These are phyloP conservation scores for Lavandula angustifolia DNA, from an alignment of 257 asterid genomes.

Conservation along the genomic window DNA sequence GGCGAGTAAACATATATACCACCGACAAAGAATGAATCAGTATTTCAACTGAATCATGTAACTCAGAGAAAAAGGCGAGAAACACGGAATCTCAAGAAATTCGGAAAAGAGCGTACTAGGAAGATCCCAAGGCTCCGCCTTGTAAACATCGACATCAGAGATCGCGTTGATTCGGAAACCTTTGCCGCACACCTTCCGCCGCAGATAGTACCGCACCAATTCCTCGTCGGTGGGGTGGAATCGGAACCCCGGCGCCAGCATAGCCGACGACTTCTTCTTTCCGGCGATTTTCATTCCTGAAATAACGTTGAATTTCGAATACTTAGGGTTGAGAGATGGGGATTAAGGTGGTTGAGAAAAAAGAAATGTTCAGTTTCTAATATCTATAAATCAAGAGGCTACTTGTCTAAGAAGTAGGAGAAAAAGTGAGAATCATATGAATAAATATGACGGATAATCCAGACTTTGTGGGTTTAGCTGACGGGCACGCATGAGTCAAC, in stretches of 20 bases:
- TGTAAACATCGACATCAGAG: conserved; percentile 87
- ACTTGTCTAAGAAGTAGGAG: conserved; percentile 23
- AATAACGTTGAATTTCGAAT: neutral
- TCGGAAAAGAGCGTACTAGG: conserved; percentile 49
- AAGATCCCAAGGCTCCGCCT: conserved; percentile 96
- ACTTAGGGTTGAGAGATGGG: conserved; percentile 15
- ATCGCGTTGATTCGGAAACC: conserved; percentile 70
- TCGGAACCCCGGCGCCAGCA: conserved; percentile 85
- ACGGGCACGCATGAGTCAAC: neutral
- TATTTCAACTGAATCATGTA: too few relatives aligned
- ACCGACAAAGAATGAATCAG: too few relatives aligned
- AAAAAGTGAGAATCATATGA: conserved; percentile 18
- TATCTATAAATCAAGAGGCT: conserved; percentile 16
- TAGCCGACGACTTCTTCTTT: conserved; percentile 44
- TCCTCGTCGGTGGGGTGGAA: conserved; percentile 99
- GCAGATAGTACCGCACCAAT: conserved; percentile 74
- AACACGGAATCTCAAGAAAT: neutral
- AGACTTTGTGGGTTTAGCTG: neutral
- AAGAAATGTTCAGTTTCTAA: conserved; percentile 6
- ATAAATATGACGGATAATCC: neutral
- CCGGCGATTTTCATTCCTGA: conserved; percentile 36
- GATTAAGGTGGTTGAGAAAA: neutral
- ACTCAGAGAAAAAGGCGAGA: too few relatives aligned
- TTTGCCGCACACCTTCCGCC: conserved; percentile 71
- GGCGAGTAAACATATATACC: neutral